phyloP scores from a whole-genome alignment of 257 asterid species.

The Solanum gandarillasii region DNA sequence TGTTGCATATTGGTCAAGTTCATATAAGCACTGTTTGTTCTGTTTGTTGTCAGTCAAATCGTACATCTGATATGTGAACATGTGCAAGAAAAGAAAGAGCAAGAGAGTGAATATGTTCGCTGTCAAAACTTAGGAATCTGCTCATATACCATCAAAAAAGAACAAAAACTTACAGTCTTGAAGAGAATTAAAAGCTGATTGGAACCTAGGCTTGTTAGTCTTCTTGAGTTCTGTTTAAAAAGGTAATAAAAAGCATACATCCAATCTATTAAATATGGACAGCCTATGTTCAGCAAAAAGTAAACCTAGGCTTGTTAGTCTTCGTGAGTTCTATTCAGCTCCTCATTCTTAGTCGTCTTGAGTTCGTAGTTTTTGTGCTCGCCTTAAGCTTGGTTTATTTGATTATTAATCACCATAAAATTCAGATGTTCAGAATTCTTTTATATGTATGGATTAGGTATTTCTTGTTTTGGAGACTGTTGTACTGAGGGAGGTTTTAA shows the following conservation, averaged over 20 bases:
- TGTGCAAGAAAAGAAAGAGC: too few species aligned
- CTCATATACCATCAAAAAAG: background rate
- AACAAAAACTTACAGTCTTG: background rate
- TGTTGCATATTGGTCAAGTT: too few species aligned
- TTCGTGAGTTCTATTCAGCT: too few species aligned
- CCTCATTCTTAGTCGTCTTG: too few species aligned
- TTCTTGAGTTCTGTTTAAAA: background rate
- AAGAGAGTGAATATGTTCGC: too few species aligned
- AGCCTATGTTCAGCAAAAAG: constrained; percentile 37
- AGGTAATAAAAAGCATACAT: constrained; percentile 28
- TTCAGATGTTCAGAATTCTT: background rate
- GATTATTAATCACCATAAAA: too few species aligned
- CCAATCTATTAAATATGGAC: constrained; percentile 52
- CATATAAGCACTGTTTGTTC: too few species aligned
- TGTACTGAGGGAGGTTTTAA: background rate
- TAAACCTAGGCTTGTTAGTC: background rate
- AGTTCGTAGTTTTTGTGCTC: too few species aligned
- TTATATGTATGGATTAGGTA: background rate
- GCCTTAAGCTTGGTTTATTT: too few species aligned
- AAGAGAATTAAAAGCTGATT: background rate
- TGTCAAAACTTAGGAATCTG: background rate
- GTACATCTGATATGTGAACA: too few species aligned
- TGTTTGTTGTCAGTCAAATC: too few species aligned
- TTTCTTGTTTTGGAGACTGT: background rate
- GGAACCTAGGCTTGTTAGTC: too few species aligned